A percentile compares a stretch with the other conserved stretches of the same genome.
These are phyloP conservation scores for Boletellus ananas DNA, from an alignment of 768 basidiomycete genomes.

Conservation along the genomic window DNA sequence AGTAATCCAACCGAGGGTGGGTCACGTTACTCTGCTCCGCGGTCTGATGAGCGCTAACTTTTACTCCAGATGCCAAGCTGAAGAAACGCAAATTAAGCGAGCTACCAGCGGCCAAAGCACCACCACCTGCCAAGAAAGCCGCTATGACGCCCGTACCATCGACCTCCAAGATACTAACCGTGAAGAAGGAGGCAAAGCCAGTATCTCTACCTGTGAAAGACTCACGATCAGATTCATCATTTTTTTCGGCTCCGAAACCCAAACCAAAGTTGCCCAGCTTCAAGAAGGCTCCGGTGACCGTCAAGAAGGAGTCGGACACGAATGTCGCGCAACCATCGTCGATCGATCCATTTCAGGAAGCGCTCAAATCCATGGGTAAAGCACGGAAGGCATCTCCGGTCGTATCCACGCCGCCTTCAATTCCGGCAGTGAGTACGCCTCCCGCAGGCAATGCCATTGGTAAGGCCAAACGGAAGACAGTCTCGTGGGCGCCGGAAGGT, in stretches of 20 bases:
- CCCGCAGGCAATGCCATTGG: constrained; percentile 39
- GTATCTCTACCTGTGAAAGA: constrained; percentile 51
- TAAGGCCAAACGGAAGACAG: constrained; percentile 68
- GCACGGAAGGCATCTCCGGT: constrained; percentile 58
- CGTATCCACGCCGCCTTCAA: constrained; percentile 54
- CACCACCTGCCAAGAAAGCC: constrained; percentile 63
- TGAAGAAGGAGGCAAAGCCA: constrained; percentile 57
- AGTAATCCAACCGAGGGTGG: constrained; percentile 59
- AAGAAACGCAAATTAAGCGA: constrained; percentile 78
- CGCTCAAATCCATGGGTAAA: constrained; percentile 70
- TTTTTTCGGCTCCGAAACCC: constrained; percentile 83
- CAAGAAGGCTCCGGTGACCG: constrained; percentile 63
- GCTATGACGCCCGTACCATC: constrained; percentile 37
- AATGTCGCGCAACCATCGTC: constrained; percentile 75
- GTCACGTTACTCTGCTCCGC: constrained; percentile 52
- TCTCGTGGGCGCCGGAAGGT: constrained; percentile 74
- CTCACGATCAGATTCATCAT: constrained; percentile 81
- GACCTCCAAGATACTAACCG: constrained; percentile 26
- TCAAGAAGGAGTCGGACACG: constrained; percentile 49
- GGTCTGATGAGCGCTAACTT: constrained; percentile 24
- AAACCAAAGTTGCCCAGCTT: constrained; percentile 83
- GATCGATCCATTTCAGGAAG: constrained; percentile 79
- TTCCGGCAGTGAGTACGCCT: constrained; percentile 29
- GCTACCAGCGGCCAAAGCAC: constrained; percentile 40
- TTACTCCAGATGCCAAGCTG: constrained; percentile 45